Evolutionary conservation across 2,329 filamentous ascomycete species (phyloP), one percentile per base, ranked within the genome.

Genomic region (Penicillium sp.): DNA sequence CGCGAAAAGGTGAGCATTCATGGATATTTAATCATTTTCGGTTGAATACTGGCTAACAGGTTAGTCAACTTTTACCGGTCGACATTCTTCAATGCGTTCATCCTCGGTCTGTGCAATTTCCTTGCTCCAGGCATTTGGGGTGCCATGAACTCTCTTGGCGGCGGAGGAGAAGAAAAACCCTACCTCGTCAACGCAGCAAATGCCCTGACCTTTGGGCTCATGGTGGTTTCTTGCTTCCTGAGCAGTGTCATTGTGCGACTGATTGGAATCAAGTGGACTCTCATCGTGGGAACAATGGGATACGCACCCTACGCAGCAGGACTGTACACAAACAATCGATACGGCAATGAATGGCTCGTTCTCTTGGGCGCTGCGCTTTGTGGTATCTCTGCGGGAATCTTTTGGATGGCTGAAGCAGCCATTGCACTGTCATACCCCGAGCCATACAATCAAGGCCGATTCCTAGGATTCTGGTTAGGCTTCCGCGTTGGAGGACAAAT

Each of bases 391-490:
- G 88, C 88, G 0, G 88, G 88, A 0, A 77, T 91, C 0, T 91
- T 91, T 71, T 91, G 88, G 88, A 86, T 86, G 78, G 84, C 87
- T 0, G 88, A 91, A 71, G 86, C 86, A 0, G 87, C 88, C 0
- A 89, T 91, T 53, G 87, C 87, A 0, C 82, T 91, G 18, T 80
- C 84, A 0, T 91, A 91, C 59, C 87, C 88, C 0, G 88, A 91
- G 62, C 86, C 87, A 0, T 84, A 83, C 66, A 88, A 88, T 45
- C 81, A 83, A 49, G 86, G 86, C 0, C 81, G 81, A 14, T 83
- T 85, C 16, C 74, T 91, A 0, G 88, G 86, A 0, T 86, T 87
- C 64, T 91, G 88, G 88, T 77, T 90, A 4, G 81, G 77, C 5
- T 84, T 81, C 58, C 78, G 82, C 3, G 78, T 88, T 1, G 76